Conservation (phyloP, 2,329 filamentous ascomycete species). For the Botryosphaeria dothidea region DNA sequence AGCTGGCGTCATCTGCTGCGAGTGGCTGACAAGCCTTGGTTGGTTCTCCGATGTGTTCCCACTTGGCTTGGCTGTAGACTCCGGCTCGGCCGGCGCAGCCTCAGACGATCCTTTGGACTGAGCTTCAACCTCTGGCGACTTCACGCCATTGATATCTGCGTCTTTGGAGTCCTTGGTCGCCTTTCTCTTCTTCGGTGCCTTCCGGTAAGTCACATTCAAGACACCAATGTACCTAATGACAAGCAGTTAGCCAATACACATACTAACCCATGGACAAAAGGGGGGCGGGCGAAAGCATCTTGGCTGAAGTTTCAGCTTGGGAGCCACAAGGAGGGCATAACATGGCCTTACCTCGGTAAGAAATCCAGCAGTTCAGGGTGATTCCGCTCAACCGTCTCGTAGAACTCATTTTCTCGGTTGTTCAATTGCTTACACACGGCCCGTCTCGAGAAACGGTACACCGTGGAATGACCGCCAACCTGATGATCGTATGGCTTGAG, state of each 20-base stretch:
- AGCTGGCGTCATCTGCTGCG: constrained; percentile 65
- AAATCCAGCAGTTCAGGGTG: constrained; percentile 90
- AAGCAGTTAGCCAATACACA: constrained; percentile 32
- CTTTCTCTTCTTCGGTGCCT: constrained; percentile 66
- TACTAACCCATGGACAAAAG: constrained; percentile 2
- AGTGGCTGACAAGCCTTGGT: constrained; percentile 68
- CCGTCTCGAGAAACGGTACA: constrained; percentile 92
- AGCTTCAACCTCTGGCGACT: background rate
- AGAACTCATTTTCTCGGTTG: constrained; percentile 97
- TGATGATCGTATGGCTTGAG: constrained; percentile 97
- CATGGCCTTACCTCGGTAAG: constrained; percentile 65
- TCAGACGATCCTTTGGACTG: background rate
- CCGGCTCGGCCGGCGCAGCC: background rate
- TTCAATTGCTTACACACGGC: constrained; percentile 98
- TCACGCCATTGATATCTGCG: constrained; percentile 2
- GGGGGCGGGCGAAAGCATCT: constrained; percentile 26
- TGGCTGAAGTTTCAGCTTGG: constrained; percentile 44
- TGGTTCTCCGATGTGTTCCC: constrained; percentile 25
- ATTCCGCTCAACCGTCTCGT: constrained; percentile 89
- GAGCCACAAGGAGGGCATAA: constrained; percentile 26
- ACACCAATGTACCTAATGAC: constrained; percentile 85
- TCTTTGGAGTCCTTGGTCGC: constrained; percentile 23
- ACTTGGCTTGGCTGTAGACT: constrained; percentile 24
- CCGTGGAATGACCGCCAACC: constrained; percentile 92
- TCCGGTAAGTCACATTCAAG: constrained; percentile 92